Conservation (phyloP, 2,329 filamentous ascomycete species). For the Claviceps fusiformis region DNA sequence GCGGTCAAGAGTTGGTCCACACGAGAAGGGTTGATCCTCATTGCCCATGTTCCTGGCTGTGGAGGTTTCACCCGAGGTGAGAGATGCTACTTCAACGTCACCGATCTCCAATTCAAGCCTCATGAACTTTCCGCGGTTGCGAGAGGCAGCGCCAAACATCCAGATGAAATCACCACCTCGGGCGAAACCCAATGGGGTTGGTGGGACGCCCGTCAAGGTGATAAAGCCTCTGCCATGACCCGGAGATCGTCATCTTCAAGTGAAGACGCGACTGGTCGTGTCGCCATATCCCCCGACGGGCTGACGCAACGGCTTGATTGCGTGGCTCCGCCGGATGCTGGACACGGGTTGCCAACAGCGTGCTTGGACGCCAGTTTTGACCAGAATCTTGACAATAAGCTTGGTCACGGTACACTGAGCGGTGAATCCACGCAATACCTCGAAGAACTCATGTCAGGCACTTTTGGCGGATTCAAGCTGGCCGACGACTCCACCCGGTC, state of each 20-base stretch:
- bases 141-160: slow-evolving; percentile 9
- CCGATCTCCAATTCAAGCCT: slow-evolving; percentile 7
- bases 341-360: slow-evolving; percentile 2
- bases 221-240: neutral
- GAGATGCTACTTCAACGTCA: slow-evolving; percentile 18
- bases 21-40: slow-evolving; percentile 12
- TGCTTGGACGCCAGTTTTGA: slow-evolving; percentile 5
- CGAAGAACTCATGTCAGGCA: neutral
- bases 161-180: slow-evolving; percentile 10
- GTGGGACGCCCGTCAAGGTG: slow-evolving; percentile 9
- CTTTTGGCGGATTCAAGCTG: neutral
- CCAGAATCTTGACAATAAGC: slow-evolving; percentile 1
- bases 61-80: slow-evolving; percentile 13
- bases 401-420: slow-evolving; percentile 4
- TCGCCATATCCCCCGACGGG: neutral
- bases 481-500: neutral
- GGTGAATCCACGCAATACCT: slow-evolving; percentile 8
- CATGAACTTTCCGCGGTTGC: slow-evolving; percentile 9
- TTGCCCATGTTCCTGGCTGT: slow-evolving; percentile 14
- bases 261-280: neutral
- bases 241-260: neutral
- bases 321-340: neutral
- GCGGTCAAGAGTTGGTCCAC: slow-evolving; percentile 11
- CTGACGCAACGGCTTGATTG: neutral
- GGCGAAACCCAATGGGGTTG: slow-evolving; percentile 15